Evolutionary conservation across 164 flowering plant genomes (phyloP).

Genomic region (Kingdonia uniflora): DNA sequence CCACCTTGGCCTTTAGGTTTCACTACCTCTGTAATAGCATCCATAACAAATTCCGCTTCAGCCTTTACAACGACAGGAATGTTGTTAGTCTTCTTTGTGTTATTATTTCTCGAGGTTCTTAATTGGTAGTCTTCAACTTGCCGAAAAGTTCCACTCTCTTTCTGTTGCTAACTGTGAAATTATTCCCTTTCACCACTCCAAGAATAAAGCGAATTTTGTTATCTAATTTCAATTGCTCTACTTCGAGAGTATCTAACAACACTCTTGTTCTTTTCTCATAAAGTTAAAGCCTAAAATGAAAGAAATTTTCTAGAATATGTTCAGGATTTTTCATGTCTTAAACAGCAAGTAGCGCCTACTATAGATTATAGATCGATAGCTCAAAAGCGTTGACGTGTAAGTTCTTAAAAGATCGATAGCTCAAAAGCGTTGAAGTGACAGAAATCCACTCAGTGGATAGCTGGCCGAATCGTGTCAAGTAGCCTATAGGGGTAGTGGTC

Average conservation of each 20-base stretch:
- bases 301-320: conserved; percentile 86
- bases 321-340: no score
- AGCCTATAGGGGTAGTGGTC: no score
- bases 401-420: no score
- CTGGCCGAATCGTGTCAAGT: no score
- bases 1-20: conserved; percentile 56
- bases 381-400: no score
- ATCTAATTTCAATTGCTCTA: conserved; percentile 50
- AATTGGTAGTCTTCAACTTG: conserved; percentile 31
- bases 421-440: no score
- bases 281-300: conserved; percentile 52
- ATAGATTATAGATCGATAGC: no score
- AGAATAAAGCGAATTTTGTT: conserved; percentile 85
- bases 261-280: conserved; percentile 78
- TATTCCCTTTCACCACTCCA: conserved; percentile 69
- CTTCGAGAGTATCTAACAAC: conserved; percentile 46
- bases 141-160: conserved; percentile 61
- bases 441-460: no score
- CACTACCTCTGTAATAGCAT: conserved; percentile 20
- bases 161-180: conserved; percentile 74
- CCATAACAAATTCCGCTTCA: conserved; percentile 12
- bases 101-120: conserved; percentile 27
- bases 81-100: conserved; percentile 32
- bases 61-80: conserved; percentile 18
- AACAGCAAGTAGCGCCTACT: no score